Evolutionary conservation across 305 asterid genomes (phyloP).

Genomic region (Rubia peregrina): DNA sequence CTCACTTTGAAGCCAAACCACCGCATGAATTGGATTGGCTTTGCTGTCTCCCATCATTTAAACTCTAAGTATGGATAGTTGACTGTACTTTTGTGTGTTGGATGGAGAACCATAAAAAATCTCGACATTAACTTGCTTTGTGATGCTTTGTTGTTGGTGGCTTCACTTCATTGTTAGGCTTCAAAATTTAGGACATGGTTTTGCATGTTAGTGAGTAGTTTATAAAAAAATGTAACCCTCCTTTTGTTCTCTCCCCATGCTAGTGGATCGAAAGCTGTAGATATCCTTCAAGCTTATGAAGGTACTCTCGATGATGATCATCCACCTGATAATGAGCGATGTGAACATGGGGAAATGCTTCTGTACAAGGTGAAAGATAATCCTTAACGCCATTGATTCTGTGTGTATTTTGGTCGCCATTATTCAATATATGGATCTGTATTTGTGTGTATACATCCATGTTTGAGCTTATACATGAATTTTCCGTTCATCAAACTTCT

Average conservation of each 20-base stretch:
- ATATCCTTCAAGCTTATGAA: conserved; percentile 96
- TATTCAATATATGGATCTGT: not conserved
- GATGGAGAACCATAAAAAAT: not conserved
- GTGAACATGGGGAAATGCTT: conserved; percentile 98
- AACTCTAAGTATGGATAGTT: conserved; percentile 38
- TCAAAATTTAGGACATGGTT: not conserved
- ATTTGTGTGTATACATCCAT: not conserved
- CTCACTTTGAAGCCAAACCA: conserved; percentile 93
- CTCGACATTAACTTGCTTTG: conserved; percentile 1
- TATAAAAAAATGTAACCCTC: not conserved
- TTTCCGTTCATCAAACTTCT: not conserved
- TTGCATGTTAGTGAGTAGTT: not conserved
- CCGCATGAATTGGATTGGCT: conserved; percentile 99
- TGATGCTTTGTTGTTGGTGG: conserved; percentile 3
- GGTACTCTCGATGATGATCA: conserved; percentile 97
- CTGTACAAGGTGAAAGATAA: conserved; percentile 72
- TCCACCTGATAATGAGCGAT: conserved; percentile 92
- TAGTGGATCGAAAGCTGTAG: conserved; percentile 92
- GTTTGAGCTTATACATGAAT: not conserved
- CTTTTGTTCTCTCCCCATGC: conserved; percentile 9
- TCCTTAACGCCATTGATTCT: not conserved
- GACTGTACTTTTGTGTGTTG: not conserved
- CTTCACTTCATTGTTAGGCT: not conserved
- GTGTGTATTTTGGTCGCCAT: not conserved
- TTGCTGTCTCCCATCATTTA: conserved; percentile 92